A percentile compares a stretch with the other conserved stretches of the same genome.
phyloP scores from a whole-genome alignment of 306 rosid species.

The Sicyos baderoa region DNA sequence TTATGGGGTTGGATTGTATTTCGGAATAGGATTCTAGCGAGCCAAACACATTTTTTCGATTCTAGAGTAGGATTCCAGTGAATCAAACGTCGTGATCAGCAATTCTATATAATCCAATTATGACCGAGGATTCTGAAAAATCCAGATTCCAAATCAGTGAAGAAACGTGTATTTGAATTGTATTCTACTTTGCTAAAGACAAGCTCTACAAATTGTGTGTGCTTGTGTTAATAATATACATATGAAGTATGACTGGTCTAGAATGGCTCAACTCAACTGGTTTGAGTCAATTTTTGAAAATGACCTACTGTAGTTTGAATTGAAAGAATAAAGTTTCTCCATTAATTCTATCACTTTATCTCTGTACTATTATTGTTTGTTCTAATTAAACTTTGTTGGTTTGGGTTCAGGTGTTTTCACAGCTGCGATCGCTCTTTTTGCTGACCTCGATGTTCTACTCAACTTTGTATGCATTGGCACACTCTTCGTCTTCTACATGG shows the following conservation, averaged over 20 bases:
- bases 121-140: too few species aligned
- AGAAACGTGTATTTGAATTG: too few species aligned
- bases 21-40: too few species aligned
- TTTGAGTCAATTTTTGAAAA: background rate
- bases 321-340: slow-evolving; percentile 8
- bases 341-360: slow-evolving; percentile 1
- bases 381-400: background rate
- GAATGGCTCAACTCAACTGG: slow-evolving; percentile 4
- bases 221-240: slow-evolving; percentile 3
- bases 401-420: slow-evolving; percentile 66
- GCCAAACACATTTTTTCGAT: too few species aligned
- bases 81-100: too few species aligned
- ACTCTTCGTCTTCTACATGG: slow-evolving; percentile 95
- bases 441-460: slow-evolving; percentile 63
- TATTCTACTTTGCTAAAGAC: background rate
- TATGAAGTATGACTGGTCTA: background rate
- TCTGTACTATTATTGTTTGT: background rate
- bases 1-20: too few species aligned
- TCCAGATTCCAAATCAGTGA: too few species aligned
- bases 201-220: background rate
- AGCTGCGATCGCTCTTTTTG: slow-evolving; percentile 76
- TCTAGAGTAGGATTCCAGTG: too few species aligned
- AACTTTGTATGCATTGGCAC: slow-evolving; percentile 85
- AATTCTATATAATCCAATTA: too few species aligned
- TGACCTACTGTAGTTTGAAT: slow-evolving; percentile 3